These are phyloP conservation scores for Amauroascus verrucosus DNA, from an alignment of 2,329 filamentous ascomycete genomes.

Conservation along the genomic window DNA sequence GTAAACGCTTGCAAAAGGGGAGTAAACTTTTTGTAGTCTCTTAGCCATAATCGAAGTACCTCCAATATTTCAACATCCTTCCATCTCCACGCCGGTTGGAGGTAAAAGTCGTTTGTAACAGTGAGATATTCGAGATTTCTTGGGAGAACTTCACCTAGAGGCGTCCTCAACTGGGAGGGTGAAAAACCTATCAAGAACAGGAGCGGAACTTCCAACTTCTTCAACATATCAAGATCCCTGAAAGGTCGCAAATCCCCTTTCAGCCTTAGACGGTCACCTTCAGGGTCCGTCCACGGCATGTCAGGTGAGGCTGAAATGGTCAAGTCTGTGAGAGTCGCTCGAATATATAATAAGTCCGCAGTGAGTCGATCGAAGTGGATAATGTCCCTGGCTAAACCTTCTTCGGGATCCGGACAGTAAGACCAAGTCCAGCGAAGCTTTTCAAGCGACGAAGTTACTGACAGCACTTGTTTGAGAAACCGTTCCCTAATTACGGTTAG, in stretches of 20 bases:
- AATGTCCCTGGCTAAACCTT: constrained; percentile 10
- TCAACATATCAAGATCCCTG: constrained; percentile 6
- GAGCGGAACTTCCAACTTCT: constrained; percentile 14
- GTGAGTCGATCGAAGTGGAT: constrained; percentile 17
- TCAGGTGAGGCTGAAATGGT: constrained; percentile 12
- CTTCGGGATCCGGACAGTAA: constrained; percentile 5
- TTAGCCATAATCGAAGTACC: constrained; percentile 15
- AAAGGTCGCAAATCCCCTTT: constrained; percentile 6
- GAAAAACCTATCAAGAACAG: constrained; percentile 16
- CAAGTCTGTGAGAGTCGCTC: constrained; percentile 17
- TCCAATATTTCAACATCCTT: constrained; percentile 4
- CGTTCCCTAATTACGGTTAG: constrained; percentile 9
- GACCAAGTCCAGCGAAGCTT: constrained; percentile 9
- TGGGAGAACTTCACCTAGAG: constrained; percentile 14
- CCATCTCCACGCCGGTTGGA: constrained; percentile 10
- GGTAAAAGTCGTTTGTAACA: constrained; percentile 16
- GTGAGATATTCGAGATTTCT: constrained; percentile 16
- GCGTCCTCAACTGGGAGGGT: background rate
- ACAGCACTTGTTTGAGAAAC: constrained; percentile 5
- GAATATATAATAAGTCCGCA: constrained; percentile 17
- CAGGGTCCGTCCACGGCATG: background rate
- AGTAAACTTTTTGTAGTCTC: constrained; percentile 12
- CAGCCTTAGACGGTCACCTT: background rate
- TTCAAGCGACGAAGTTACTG: constrained; percentile 6
- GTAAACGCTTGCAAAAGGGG: constrained; percentile 14